phyloP scores from a whole-genome alignment of 345 rosid species.

The Abelmoschus esculentus region DNA sequence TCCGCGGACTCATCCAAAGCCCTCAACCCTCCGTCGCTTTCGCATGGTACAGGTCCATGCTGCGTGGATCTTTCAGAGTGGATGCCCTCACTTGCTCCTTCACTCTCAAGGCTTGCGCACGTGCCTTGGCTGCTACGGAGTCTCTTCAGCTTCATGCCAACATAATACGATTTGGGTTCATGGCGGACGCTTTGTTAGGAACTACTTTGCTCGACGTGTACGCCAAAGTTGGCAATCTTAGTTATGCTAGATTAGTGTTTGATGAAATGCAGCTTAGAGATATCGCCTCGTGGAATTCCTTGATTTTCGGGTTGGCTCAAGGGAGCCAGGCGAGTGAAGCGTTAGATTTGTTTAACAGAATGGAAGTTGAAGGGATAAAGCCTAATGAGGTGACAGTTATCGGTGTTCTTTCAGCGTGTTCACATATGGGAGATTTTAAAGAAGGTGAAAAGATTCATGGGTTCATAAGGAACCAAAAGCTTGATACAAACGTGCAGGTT shows the following conservation, averaged over 20 bases:
- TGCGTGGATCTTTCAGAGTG: constrained; percentile 28
- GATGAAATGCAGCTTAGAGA: constrained; percentile 69
- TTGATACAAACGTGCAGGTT: constrained; percentile 55
- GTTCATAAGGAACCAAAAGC: constrained; percentile 36
- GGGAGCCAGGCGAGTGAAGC: constrained; percentile 60
- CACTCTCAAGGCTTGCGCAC: constrained; percentile 72
- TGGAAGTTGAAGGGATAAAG: constrained; percentile 40
- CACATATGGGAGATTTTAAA: constrained; percentile 60
- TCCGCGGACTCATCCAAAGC: constrained; percentile 59
- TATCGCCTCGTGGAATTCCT: constrained; percentile 79
- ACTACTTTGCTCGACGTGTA: constrained; percentile 71
- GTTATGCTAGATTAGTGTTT: constrained; percentile 47
- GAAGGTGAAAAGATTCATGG: constrained; percentile 53
- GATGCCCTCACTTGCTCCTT: constrained; percentile 88
- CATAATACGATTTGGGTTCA: constrained; percentile 41
- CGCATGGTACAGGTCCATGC: constrained; percentile 50
- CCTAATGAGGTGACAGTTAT: constrained; percentile 70
- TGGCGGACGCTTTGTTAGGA: constrained; percentile 56
- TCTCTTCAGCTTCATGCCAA: constrained; percentile 55
- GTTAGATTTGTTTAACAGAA: constrained; percentile 46
- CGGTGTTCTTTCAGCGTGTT: constrained; percentile 73
- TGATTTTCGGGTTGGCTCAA: constrained; percentile 66
- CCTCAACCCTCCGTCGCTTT: constrained; percentile 47
- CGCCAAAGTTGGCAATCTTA: constrained; percentile 52
- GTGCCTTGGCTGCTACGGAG: constrained; percentile 41